Conservation (phyloP, 768 basidiomycete genomes). For the Xerocomus potaroensis region DNA sequence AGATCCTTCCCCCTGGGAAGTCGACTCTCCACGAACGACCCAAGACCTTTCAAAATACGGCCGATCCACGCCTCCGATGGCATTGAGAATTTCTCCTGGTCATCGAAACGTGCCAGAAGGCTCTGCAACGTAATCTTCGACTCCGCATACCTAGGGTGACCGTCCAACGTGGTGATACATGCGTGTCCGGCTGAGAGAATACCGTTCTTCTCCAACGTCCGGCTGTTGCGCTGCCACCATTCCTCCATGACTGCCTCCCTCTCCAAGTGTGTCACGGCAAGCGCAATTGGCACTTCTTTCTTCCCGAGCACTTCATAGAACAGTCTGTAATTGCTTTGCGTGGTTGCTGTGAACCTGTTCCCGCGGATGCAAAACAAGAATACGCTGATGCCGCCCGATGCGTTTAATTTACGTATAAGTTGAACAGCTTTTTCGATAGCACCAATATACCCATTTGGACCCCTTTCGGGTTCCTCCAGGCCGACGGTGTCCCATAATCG, state of each 20-base stretch:
- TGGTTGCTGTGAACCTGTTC: slow-evolving; percentile 24
- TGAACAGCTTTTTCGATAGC: slow-evolving; percentile 26
- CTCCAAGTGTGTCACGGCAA: slow-evolving; percentile 39
- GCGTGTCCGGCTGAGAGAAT: slow-evolving; percentile 24
- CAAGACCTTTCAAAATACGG: too few species aligned
- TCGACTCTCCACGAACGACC: slow-evolving; percentile 8
- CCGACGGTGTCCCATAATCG: slow-evolving; percentile 33
- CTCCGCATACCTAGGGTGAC: slow-evolving; percentile 18
- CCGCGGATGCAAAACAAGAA: slow-evolving; percentile 33
- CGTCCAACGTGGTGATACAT: slow-evolving; percentile 26
- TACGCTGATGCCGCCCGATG: slow-evolving; percentile 28
- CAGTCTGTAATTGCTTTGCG: slow-evolving; percentile 32
- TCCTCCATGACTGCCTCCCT: slow-evolving; percentile 27
- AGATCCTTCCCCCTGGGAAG: slow-evolving; percentile 20
- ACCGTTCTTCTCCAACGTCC: slow-evolving; percentile 12
- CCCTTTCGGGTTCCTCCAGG: slow-evolving; percentile 22
- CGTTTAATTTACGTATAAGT: slow-evolving; percentile 28
- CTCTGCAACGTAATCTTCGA: slow-evolving; percentile 19
- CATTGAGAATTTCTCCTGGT: slow-evolving; percentile 26
- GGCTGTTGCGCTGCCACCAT: slow-evolving; percentile 30
- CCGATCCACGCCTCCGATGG: too few species aligned
- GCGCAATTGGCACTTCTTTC: slow-evolving; percentile 38
- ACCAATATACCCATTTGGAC: slow-evolving; percentile 16
- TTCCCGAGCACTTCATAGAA: slow-evolving; percentile 39
- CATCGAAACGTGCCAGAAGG: slow-evolving; percentile 16